Base-by-base conservation (phyloP, 805 yeast species). In the Candida maris region DNA sequence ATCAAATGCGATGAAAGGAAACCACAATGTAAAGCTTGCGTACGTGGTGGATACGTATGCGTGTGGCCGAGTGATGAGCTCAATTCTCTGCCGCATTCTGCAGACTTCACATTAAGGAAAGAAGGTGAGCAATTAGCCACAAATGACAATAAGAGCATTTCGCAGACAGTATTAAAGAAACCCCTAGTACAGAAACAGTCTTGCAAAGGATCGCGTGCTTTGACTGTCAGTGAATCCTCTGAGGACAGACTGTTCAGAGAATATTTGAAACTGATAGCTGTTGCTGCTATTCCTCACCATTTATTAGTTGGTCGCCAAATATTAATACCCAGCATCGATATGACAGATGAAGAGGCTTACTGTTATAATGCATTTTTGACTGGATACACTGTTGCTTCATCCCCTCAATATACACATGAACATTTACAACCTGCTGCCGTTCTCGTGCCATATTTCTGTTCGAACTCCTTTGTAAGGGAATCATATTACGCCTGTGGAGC, bases 351-450 rank as follows among this genome's bases (percentile, higher is more conserved):
- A 8, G 55, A 53, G 10, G 51, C 56, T 1, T 34, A 40, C 16
- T 34, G 52, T 18, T 59, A 53, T 38, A 54, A 60, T 42, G 65
- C 64, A 3, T 68, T 69, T 39, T 53, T 62, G 4, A 57, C 62
- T 27, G 68, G 67, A 2, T 70, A 67, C 42, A 59, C 70, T 40
- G 61, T 61, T 5, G 49, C 67, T 4, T 50, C 67, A 7, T 65
- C 69, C 1, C 70, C 74, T 1, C 71, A 68, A 38, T 46, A 58
- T 21, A 61, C 72, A 0, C 71, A 67, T 40, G 61, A 64, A 1
- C 46, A 54, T 10, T 45, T 69, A 5, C 66, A 69, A 7, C 68
- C 73, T 1, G 58, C 56, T 1, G 63, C 68, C 0, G 61, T 68
- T 1, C 67, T 68, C 41, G 46, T 68, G 0, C 70, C 71, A 1